Evolutionary conservation across 1,139 yeast species (phyloP).

Genomic region (Lodderomyces orthopsilosis): DNA sequence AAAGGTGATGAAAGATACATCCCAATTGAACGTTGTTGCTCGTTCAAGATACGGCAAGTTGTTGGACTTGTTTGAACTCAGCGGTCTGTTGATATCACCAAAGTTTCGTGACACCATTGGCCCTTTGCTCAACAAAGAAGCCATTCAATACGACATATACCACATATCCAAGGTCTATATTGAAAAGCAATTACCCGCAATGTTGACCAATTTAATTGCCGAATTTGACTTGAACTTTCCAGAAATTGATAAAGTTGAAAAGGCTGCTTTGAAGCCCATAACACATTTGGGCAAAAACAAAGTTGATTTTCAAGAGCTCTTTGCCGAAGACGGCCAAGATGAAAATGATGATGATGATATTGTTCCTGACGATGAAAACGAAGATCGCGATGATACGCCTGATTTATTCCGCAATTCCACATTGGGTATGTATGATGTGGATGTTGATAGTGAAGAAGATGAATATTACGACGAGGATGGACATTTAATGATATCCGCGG

Average conservation of each 20-base stretch:
- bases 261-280: slow-evolving; percentile 58
- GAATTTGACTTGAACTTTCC: slow-evolving; percentile 73
- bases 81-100: slow-evolving; percentile 40
- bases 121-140: slow-evolving; percentile 44
- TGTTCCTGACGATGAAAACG: slow-evolving; percentile 45
- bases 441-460: slow-evolving; percentile 61
- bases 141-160: slow-evolving; percentile 55
- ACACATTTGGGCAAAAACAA: slow-evolving; percentile 62
- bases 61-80: slow-evolving; percentile 55
- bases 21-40: slow-evolving; percentile 23
- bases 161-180: slow-evolving; percentile 61
- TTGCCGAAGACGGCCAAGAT: slow-evolving; percentile 34
- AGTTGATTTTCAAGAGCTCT: slow-evolving; percentile 54
- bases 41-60: slow-evolving; percentile 50
- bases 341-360: slow-evolving; percentile 62
- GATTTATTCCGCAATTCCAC: slow-evolving; percentile 86
- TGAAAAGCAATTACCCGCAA: slow-evolving; percentile 62
- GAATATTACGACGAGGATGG: slow-evolving; percentile 23
- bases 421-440: slow-evolving; percentile 90
- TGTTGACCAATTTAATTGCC: slow-evolving; percentile 57
- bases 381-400: slow-evolving; percentile 75
- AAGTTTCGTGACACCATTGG: slow-evolving; percentile 45
- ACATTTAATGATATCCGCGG: slow-evolving; percentile 15
- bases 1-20: slow-evolving; percentile 57
- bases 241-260: slow-evolving; percentile 55